These are phyloP conservation scores for Houttuynia cordata DNA, from an alignment of 164 flowering plant species.

Conservation along the genomic window DNA sequence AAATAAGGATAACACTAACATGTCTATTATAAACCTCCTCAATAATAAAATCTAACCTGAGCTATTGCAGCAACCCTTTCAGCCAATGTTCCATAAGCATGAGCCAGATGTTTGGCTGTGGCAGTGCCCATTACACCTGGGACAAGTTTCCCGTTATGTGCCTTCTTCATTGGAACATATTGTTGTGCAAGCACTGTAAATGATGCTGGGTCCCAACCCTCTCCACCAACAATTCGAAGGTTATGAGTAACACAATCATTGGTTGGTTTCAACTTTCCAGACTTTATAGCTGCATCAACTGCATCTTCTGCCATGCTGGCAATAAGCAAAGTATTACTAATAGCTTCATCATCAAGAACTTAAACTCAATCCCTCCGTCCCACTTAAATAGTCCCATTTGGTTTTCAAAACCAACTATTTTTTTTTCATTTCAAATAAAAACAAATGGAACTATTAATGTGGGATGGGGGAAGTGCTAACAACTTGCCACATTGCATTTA, in stretches of 20 bases:
- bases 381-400: no score
- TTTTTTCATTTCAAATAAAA: no score
- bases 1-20: no score
- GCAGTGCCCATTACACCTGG: slow-evolving; percentile 96
- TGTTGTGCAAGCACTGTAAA: slow-evolving; percentile 89
- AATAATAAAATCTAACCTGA: slow-evolving; percentile 47
- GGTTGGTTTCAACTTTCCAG: slow-evolving; percentile 67
- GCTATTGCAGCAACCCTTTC: slow-evolving; percentile 80
- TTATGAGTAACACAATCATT: slow-evolving; percentile 48
- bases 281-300: slow-evolving; percentile 74
- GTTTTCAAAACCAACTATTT: no score
- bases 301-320: slow-evolving; percentile 99
- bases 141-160: slow-evolving; percentile 69
- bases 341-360: background rate
- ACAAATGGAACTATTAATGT: no score
- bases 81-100: slow-evolving; percentile 82
- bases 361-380: slow-evolving; percentile 2
- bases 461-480: no score
- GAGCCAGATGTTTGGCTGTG: slow-evolving; percentile 86
- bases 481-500: background rate
- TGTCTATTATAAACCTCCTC: background rate
- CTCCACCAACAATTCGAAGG: slow-evolving; percentile 66
- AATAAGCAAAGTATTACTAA: slow-evolving; percentile 10
- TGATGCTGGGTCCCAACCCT: slow-evolving; percentile 86
- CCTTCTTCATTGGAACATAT: slow-evolving; percentile 73